A percentile compares a stretch with the other conserved stretches of the same genome.
phyloP scores from a whole-genome alignment of 306 rosid species.

The Glycine tomentella region DNA sequence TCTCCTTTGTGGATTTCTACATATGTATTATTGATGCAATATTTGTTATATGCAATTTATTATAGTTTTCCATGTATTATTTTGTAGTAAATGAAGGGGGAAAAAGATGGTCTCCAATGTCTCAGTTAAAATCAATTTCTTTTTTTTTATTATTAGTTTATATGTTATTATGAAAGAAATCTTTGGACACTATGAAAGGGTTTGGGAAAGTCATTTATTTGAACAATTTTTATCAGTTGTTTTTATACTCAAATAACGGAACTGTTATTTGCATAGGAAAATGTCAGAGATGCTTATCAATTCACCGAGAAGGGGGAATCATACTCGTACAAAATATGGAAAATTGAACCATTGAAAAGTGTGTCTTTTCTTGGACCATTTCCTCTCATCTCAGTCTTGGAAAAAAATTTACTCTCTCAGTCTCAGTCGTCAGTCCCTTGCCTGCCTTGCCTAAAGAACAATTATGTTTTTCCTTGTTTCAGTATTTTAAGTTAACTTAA shows the following conservation, averaged over 20 bases:
- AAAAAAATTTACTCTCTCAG: neutral
- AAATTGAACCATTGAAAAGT: constrained; percentile 64
- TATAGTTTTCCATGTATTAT: constrained; percentile 31
- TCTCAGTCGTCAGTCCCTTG: neutral
- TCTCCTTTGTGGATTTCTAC: constrained; percentile 59
- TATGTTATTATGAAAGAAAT: neutral
- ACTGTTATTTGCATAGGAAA: constrained; percentile 38
- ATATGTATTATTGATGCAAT: constrained; percentile 50
- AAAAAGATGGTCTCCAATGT: neutral
- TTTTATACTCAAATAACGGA: constrained; percentile 15
- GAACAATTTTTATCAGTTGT: neutral
- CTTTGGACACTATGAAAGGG: neutral
- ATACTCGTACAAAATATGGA: constrained; percentile 51
- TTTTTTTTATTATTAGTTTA: neutral
- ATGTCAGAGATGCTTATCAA: constrained; percentile 55
- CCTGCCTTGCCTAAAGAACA: constrained; percentile 15
- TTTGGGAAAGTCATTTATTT: neutral
- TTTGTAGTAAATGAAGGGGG: constrained; percentile 11
- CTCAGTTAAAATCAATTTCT: constrained; percentile 28
- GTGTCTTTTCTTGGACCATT: constrained; percentile 39
- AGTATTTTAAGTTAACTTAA: constrained; percentile 1
- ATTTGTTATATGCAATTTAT: constrained; percentile 43
- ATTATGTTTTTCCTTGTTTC: constrained; percentile 30
- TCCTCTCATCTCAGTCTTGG: neutral
- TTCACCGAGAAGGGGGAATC: constrained; percentile 41